phyloP scores from a whole-genome alignment of 805 yeast species.

The Kluyveromyces siamensis region DNA sequence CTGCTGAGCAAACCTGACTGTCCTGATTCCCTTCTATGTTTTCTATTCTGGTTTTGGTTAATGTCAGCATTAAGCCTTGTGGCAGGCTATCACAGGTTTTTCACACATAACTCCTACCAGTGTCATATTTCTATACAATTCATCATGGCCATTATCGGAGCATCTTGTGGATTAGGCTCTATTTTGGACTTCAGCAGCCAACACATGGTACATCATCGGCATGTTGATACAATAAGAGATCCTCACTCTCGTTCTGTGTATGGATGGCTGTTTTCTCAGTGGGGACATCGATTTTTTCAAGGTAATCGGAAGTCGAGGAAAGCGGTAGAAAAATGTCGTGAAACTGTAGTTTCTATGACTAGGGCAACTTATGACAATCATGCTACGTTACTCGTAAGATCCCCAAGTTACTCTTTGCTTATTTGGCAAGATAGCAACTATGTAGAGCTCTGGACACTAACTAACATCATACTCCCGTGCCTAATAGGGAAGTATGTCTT shows the following conservation, averaged over 20 bases:
- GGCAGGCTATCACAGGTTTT: conserved; percentile 22
- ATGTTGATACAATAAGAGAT: conserved; percentile 79
- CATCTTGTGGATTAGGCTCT: conserved; percentile 20
- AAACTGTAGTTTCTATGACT: conserved; percentile 39
- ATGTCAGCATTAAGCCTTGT: conserved; percentile 15
- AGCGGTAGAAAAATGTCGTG: conserved; percentile 34
- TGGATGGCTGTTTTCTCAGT: conserved; percentile 74
- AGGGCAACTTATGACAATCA: conserved; percentile 8
- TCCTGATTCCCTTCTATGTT: conserved; percentile 6
- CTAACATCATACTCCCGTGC: conserved; percentile 57
- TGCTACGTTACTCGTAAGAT: conserved; percentile 51
- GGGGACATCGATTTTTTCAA: conserved; percentile 76
- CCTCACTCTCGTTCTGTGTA: conserved; percentile 70
- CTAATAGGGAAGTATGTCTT: conserved; percentile 55
- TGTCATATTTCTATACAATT: conserved; percentile 13
- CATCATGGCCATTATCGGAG: conserved; percentile 16
- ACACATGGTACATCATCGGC: conserved; percentile 87
- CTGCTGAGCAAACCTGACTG: conserved; percentile 12
- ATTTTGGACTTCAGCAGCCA: conserved; percentile 18
- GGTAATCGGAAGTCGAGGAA: conserved; percentile 48
- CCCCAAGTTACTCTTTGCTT: conserved; percentile 48
- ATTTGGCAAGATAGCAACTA: conserved; percentile 70
- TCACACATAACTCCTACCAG: conserved; percentile 19
- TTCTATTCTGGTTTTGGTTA: conserved; percentile 12
- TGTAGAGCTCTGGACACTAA: conserved; percentile 39